Percentiles rank a stretch among this genome's conserved stretches.
Conservation (phyloP, 75 land plant species). For the Picea sitchensis region DNA sequence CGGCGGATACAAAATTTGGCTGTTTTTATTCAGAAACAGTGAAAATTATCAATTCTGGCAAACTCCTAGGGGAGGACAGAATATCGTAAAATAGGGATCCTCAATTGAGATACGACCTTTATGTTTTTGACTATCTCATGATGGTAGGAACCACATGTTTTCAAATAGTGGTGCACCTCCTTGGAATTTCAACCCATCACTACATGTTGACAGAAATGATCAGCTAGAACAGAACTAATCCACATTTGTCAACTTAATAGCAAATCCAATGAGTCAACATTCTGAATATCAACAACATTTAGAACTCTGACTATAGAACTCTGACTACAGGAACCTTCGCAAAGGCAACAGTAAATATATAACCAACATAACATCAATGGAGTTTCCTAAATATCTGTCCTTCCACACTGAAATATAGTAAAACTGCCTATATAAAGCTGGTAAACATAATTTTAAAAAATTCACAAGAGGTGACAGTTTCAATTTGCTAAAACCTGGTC, state of each 20-base stretch:
- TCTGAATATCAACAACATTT: background rate
- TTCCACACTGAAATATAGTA: background rate
- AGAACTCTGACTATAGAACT: background rate
- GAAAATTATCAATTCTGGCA: too few species aligned
- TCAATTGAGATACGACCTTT: too few species aligned
- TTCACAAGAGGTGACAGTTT: background rate
- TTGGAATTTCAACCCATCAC: background rate
- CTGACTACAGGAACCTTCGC: background rate
- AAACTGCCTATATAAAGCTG: background rate
- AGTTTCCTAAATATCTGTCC: background rate
- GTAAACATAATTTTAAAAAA: background rate
- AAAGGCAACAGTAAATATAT: background rate
- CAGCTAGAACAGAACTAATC: background rate
- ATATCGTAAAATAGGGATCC: too few species aligned
- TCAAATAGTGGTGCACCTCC: background rate
- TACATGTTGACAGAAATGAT: background rate
- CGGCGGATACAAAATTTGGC: too few species aligned
- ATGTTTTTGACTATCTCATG: too few species aligned
- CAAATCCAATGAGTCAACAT: background rate
- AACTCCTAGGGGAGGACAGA: too few species aligned
- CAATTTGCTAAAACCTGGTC: background rate
- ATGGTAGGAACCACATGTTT: background rate
- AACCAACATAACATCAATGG: background rate
- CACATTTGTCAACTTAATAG: too few species aligned
- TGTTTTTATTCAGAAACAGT: too few species aligned